Conservation (phyloP, 495 filamentous ascomycete genomes). For the Physcia stellaris region DNA sequence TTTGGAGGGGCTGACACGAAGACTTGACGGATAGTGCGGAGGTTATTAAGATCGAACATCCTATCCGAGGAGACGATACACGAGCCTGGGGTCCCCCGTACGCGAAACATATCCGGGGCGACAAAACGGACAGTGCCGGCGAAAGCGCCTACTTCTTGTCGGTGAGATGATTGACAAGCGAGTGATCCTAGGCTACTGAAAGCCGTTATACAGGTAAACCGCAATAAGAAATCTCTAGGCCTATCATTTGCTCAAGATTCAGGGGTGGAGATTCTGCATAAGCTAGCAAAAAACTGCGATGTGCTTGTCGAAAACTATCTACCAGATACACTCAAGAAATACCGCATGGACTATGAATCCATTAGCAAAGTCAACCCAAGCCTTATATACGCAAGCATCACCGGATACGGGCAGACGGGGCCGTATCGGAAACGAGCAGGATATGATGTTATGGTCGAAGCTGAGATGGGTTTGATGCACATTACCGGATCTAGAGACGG, state of each 20-base stretch:
- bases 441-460: conserved; percentile 99
- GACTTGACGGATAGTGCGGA: conserved; percentile 51
- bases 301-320: conserved; percentile 96
- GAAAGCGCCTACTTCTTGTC: conserved; percentile 92
- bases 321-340: conserved; percentile 81
- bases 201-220: conserved; percentile 52
- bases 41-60: conserved; percentile 95
- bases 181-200: background rate
- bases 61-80: conserved; percentile 81
- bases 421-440: conserved; percentile 81
- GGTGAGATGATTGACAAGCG: conserved; percentile 34
- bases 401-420: conserved; percentile 79
- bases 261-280: conserved; percentile 75
- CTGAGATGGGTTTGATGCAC: conserved; percentile 96
- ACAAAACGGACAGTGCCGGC: conserved; percentile 54
- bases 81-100: conserved; percentile 94
- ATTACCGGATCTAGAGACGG: conserved; percentile 83
- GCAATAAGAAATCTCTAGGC: conserved; percentile 90
- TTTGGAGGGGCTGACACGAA: background rate
- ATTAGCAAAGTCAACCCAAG: conserved; percentile 66
- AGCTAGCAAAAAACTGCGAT: conserved; percentile 71
- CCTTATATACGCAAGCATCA: conserved; percentile 56
- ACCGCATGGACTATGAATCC: conserved; percentile 72
- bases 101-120: conserved; percentile 52
- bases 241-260: conserved; percentile 77